Evolutionary conservation across 257 asterid species (phyloP).

Genomic region (Gentiana straminea): DNA sequence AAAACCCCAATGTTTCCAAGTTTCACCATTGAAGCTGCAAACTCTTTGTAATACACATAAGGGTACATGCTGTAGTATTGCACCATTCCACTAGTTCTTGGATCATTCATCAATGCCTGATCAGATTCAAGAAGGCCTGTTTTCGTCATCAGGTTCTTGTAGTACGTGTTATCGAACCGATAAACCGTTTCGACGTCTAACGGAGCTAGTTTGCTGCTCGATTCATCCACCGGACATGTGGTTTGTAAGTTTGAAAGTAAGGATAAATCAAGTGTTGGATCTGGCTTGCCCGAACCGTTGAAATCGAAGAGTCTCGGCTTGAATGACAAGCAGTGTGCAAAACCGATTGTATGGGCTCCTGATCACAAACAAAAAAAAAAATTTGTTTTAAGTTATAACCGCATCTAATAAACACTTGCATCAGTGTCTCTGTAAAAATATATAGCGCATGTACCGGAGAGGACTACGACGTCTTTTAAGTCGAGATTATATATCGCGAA

Average conservation of each 20-base stretch:
- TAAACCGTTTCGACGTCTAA: slow-evolving; percentile 32
- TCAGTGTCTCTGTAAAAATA: too few relatives aligned
- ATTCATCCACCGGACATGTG: slow-evolving; percentile 37
- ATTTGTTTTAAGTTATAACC: too few relatives aligned
- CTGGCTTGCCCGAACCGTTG: slow-evolving; percentile 53
- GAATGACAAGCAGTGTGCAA: slow-evolving; percentile 70
- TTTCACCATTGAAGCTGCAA: slow-evolving; percentile 60
- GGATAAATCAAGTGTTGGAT: slow-evolving; percentile 44
- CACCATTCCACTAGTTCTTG: slow-evolving; percentile 49
- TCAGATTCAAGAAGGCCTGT: slow-evolving; percentile 68
- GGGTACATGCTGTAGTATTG: slow-evolving; percentile 34
- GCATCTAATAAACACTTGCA: too few relatives aligned
- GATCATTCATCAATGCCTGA: slow-evolving; percentile 45
- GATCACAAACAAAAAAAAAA: not conserved
- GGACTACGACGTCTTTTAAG: slow-evolving; percentile 53
- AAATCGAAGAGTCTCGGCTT: slow-evolving; percentile 62
- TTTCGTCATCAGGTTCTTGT: slow-evolving; percentile 37
- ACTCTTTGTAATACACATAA: slow-evolving; percentile 34
- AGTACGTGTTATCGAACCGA: slow-evolving; percentile 46
- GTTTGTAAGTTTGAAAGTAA: slow-evolving; percentile 28
- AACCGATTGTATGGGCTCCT: slow-evolving; percentile 84
- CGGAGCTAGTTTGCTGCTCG: slow-evolving; percentile 38
- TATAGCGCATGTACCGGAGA: slow-evolving; percentile 37
- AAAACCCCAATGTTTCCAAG: slow-evolving; percentile 51
- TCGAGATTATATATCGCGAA: slow-evolving; percentile 58